Base-by-base conservation (phyloP, 2,329 filamentous ascomycete genomes). In the Hypomyces rosellus region DNA sequence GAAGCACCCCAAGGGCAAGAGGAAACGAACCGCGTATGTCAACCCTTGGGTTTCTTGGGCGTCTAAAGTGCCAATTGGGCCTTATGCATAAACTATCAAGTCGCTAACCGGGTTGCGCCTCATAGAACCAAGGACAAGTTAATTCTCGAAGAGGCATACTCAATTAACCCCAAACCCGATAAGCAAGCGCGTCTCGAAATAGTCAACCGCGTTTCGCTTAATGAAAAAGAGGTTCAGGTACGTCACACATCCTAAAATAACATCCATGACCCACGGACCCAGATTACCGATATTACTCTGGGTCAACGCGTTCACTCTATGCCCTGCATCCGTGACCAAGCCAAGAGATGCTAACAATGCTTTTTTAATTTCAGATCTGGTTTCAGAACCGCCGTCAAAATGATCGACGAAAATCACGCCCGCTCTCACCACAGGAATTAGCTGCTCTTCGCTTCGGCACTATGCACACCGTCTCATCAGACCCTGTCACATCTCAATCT, bases 161-260 rank as follows among this genome's bases (percentile, higher is more conserved):
- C 81, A 60, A 80, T 76, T 55, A 95, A 96, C 66, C 82, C 89
- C 6, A 96, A 96, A 69, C 92, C 92, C 34, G 91, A 96, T 73
- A 96, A 95, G 71, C 79, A 84, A 50, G 86, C 89, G 68, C 88
- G 92, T 71, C 78, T 88, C 43, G 84, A 85, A 52, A 90, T 97
- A 56, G 89, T 95, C 53, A 81, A 82, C 70, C 87, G 84, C 69
- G 90, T 96, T 54, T 86, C 88, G 20, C 77, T 97, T 56, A 92
- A 88, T 58, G 91, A 96, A 73, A 96, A 96, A 69, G 91, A 96
- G 74, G 89, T 96, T 36, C 92, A 96, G 83, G 92, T 96, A 73
- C 69, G 85, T 69, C 51, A 30, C 39, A 16, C 30, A 11, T n/a
- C 42, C 22, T 33, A 20, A n/a, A 12, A 22, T 36, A 30, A 30